Evolutionary conservation across 495 filamentous ascomycete species (phyloP).

Genomic region (Aspergillus hancockii): DNA sequence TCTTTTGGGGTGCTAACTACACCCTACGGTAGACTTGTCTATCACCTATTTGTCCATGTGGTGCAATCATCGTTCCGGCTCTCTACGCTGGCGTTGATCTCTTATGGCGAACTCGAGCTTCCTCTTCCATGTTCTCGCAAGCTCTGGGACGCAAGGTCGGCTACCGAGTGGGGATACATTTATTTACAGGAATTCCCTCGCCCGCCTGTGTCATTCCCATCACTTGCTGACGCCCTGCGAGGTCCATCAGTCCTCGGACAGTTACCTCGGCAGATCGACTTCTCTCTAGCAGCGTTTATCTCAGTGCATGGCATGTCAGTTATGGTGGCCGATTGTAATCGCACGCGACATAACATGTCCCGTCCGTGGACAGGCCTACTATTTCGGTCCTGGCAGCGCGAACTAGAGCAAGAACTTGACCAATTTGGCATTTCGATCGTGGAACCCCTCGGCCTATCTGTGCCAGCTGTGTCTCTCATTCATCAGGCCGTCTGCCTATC

Average conservation of each 20-base stretch:
- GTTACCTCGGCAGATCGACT: conserved; percentile 47
- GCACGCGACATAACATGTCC: conserved; percentile 48
- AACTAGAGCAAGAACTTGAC: conserved; percentile 46
- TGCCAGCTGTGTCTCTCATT: conserved; percentile 43
- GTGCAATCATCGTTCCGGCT: conserved; percentile 59
- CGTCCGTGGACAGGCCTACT: conserved; percentile 49
- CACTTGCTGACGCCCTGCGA: conserved; percentile 51
- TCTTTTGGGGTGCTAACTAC: neutral
- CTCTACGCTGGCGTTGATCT: conserved; percentile 57
- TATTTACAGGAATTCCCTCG: conserved; percentile 34
- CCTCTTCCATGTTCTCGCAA: conserved; percentile 55
- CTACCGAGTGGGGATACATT: conserved; percentile 56
- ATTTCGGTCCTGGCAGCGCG: conserved; percentile 52
- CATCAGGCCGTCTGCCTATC: conserved; percentile 59
- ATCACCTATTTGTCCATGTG: conserved; percentile 59
- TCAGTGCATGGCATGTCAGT: conserved; percentile 60
- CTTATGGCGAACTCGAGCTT: conserved; percentile 63
- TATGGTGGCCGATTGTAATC: conserved; percentile 60
- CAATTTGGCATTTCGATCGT: conserved; percentile 44
- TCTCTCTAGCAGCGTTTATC: conserved; percentile 49
- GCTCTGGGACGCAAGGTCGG: conserved; percentile 58
- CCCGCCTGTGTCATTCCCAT: conserved; percentile 41
- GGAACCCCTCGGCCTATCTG: conserved; percentile 19
- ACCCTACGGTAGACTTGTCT: conserved; percentile 45
- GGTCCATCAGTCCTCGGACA: conserved; percentile 47